Percentiles rank a stretch among this genome's conserved stretches.
Conservation (phyloP, 2,329 filamentous ascomycete genomes). For the Raffaelea ambrosiae region DNA sequence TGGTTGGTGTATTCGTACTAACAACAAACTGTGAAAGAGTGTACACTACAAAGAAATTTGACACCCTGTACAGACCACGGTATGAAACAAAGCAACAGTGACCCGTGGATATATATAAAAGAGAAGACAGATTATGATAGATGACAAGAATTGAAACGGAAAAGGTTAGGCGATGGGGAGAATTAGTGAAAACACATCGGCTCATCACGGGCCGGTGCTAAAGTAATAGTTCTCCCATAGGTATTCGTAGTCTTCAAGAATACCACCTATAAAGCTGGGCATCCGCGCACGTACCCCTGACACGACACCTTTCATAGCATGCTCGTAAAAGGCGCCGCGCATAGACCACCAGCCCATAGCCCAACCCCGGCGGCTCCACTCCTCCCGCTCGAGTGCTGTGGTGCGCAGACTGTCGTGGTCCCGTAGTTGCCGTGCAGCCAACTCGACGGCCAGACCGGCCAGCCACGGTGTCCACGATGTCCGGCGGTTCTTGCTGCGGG, state of each 20-base stretch:
- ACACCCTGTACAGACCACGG: too few relatives aligned
- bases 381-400: slow-evolving; percentile 81
- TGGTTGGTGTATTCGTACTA: too few relatives aligned
- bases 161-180: neutral
- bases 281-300: slow-evolving; percentile 66
- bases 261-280: slow-evolving; percentile 71
- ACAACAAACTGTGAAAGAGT: too few relatives aligned
- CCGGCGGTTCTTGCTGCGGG: slow-evolving; percentile 34
- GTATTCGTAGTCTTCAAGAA: slow-evolving; percentile 94
- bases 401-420: slow-evolving; percentile 67
- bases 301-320: slow-evolving; percentile 71
- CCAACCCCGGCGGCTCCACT: slow-evolving; percentile 82
- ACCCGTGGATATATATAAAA: too few relatives aligned
- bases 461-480: slow-evolving; percentile 90
- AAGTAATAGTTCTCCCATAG: slow-evolving; percentile 99
- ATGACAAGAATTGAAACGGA: neutral
- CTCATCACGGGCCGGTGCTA: slow-evolving; percentile 38
- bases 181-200: neutral
- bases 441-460: slow-evolving; percentile 75
- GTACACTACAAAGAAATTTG: too few relatives aligned
- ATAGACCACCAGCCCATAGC: slow-evolving; percentile 92
- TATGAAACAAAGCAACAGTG: too few relatives aligned
- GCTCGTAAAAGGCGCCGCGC: slow-evolving; percentile 95
- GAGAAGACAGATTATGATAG: neutral
- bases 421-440: slow-evolving; percentile 74